These are phyloP conservation scores for Penicillium glabrum DNA, from an alignment of 2,329 filamentous ascomycete species.

Conservation along the genomic window DNA sequence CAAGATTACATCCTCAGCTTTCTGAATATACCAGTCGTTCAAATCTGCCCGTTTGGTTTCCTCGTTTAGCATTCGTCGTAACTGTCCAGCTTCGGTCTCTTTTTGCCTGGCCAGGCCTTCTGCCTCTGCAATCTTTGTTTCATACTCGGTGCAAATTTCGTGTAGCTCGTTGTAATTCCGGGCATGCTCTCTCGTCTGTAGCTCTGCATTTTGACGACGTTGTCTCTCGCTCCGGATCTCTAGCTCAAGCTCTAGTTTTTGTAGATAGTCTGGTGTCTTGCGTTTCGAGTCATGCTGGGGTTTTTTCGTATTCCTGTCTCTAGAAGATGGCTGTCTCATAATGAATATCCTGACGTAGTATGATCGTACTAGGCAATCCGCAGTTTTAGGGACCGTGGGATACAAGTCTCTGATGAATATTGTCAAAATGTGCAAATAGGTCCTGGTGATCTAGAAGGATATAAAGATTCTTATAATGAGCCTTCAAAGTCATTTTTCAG, in stretches of 20 bases:
- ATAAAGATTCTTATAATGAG: neutral
- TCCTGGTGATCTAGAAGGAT: neutral
- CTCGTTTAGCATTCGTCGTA: neutral
- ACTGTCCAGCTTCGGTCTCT: neutral
- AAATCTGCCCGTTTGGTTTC: neutral
- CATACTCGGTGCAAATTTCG: neutral
- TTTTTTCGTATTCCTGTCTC: neutral
- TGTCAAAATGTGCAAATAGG: neutral
- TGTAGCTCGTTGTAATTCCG: neutral
- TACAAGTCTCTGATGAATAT: too few relatives aligned
- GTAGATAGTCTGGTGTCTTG: neutral
- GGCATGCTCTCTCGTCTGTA: neutral
- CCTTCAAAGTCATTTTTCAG: neutral
- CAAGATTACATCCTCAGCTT: neutral
- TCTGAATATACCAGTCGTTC: neutral
- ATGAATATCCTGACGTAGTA: too few relatives aligned
- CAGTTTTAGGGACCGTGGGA: too few relatives aligned
- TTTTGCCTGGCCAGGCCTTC: too few relatives aligned
- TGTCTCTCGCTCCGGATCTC: neutral
- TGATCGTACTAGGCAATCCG: too few relatives aligned
- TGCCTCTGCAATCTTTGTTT: neutral
- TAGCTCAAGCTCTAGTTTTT: conserved; percentile 42
- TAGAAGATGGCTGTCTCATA: too few relatives aligned
- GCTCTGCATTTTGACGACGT: neutral
- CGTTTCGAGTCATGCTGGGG: neutral